phyloP scores from a whole-genome alignment of 2,329 filamentous ascomycete genomes.

The Colletotrichum sp. region DNA sequence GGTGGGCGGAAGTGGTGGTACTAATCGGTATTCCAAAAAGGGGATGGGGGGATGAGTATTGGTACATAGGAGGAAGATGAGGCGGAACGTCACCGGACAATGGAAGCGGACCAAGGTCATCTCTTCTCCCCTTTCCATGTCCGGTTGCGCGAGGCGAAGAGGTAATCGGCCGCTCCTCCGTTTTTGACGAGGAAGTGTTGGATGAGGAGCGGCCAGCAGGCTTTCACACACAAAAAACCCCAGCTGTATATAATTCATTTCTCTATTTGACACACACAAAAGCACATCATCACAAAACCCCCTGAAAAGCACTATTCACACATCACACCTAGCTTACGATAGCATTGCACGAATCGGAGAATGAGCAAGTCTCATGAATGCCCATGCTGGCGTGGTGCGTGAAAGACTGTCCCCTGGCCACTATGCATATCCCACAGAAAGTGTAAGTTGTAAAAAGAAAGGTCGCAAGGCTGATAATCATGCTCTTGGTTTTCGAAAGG shows the following conservation, averaged over 20 bases:
- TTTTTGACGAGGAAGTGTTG: neutral
- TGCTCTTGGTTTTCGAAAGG: conserved; percentile 22
- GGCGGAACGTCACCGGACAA: neutral
- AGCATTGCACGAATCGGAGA: neutral
- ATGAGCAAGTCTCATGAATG: conserved; percentile 19
- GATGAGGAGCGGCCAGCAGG: neutral
- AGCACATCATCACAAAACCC: neutral
- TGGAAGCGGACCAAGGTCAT: neutral
- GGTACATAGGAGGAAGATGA: neutral
- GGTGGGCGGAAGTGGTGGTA: neutral
- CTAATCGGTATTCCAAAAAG: neutral
- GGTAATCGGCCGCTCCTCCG: neutral
- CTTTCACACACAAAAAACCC: neutral
- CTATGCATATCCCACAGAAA: neutral
- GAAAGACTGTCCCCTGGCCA: neutral
- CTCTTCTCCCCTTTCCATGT: neutral
- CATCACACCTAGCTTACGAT: neutral
- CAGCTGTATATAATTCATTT: conserved; percentile 20
- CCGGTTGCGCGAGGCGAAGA: neutral
- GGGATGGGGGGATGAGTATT: neutral
- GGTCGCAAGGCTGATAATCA: neutral
- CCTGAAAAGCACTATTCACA: neutral
- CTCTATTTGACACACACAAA: neutral
- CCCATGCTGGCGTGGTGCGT: neutral
- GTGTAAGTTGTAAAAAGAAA: neutral